phyloP scores from a whole-genome alignment of 495 filamentous ascomycete genomes.

The Neurospora tetrasperma region DNA sequence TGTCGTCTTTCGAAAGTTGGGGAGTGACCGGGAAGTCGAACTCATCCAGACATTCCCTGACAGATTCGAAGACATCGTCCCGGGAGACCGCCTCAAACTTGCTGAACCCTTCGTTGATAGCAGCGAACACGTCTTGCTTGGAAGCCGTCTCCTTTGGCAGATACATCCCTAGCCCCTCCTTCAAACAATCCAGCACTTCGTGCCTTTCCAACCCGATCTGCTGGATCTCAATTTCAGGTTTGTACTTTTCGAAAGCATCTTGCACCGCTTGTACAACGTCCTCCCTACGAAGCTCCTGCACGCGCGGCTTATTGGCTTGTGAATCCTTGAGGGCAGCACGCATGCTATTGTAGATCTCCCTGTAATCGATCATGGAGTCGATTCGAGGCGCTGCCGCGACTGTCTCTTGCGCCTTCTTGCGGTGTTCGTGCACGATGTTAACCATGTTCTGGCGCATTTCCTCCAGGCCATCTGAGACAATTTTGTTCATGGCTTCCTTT shows the following conservation, averaged over 20 bases:
- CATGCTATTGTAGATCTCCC: conserved; percentile 73
- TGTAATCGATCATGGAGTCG: conserved; percentile 47
- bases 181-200: conserved; percentile 74
- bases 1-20: conserved; percentile 41
- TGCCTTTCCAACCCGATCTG: conserved; percentile 82
- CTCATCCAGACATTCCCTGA: conserved; percentile 67
- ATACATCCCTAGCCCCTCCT: conserved; percentile 72
- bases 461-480: conserved; percentile 67
- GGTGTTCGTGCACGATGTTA: conserved; percentile 60
- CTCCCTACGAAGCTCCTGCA: conserved; percentile 46
- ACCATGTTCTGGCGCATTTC: conserved; percentile 77
- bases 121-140: conserved; percentile 69
- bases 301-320: conserved; percentile 37
- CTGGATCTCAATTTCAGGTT: conserved; percentile 81
- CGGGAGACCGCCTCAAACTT: conserved; percentile 63
- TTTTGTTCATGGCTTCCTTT: conserved; percentile 60
- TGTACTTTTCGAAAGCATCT: conserved; percentile 84
- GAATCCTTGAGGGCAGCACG: conserved; percentile 64
- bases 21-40: conserved; percentile 53
- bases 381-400: background rate
- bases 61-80: conserved; percentile 65
- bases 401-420: conserved; percentile 48
- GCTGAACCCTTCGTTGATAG: conserved; percentile 72
- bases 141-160: conserved; percentile 51
- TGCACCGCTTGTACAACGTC: conserved; percentile 76